Evolutionary conservation across 768 basidiomycete species (phyloP), one percentile per base, ranked within the genome.

Genomic region (Lyophyllum atratum): DNA sequence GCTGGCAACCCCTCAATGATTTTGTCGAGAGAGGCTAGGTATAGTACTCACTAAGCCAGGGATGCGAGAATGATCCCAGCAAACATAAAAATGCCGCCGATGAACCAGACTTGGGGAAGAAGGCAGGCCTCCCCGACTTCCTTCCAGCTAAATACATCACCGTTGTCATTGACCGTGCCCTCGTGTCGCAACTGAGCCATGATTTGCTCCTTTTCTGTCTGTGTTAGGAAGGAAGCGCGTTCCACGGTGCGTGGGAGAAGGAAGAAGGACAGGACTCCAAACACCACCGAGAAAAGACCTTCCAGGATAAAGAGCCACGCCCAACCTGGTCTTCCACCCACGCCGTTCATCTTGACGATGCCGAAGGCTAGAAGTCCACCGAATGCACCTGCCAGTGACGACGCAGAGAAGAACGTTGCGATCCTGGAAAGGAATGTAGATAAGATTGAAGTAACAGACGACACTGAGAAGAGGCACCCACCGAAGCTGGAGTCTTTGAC

Each of bases 291-390:
- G 68, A 91, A 83, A 1, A 80, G 69, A 0, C 89, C 89, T 69
- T 90, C 83, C 25, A 86, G 70, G 51, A 86, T 83, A 66, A 86
- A 86, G 48, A 88, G 81, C 87, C 85, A 90, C 11, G 80, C 75
- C 87, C 87, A 90, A 1, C 85, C 87, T 2, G 79, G 75, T 39
- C 77, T 77, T 1, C 76, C 69, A 0, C 78, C 76, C 8, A 81
- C 68, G 10, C 85, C 85, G 47, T 87, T 64, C 80, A 90, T 84
- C 33, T 84, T 74, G 52, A 84, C 77, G 64, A 92, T 87, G 0
- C 82, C 85, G 43, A 80, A 77, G 0, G 89, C 87, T 19, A 92
- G 77, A 4, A 90, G 75, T 29, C 89, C 88, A 1, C 85, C 86
- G 63, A 89, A 87, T 0, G 85, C 85, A 2, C 85, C 85, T 0